These are phyloP conservation scores for Cladophialophora exuberans DNA, from an alignment of 2,329 filamentous ascomycete species.

Conservation along the genomic window DNA sequence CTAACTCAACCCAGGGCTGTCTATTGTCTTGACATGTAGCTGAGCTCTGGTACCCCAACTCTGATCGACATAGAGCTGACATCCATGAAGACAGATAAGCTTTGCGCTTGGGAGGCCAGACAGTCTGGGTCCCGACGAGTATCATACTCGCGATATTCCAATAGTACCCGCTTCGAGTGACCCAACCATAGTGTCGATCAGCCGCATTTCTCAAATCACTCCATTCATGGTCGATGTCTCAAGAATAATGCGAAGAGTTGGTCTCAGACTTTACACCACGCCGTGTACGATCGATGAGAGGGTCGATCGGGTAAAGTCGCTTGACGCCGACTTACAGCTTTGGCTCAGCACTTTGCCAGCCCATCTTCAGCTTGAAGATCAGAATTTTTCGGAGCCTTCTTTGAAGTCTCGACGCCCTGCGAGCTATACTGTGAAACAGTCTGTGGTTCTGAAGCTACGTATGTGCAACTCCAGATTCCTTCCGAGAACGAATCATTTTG, in stretches of 20 bases:
- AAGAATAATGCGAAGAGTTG: conserved; percentile 45
- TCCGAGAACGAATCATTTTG: background rate
- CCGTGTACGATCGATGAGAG: conserved; percentile 41
- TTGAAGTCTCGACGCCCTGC: conserved; percentile 43
- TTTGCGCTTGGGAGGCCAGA: conserved; percentile 55
- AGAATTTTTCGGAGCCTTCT: conserved; percentile 34
- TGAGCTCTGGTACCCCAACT: conserved; percentile 42
- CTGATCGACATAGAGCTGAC: background rate
- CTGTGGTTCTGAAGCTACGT: conserved; percentile 43
- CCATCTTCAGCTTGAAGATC: conserved; percentile 37
- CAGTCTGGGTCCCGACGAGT: conserved; percentile 53
- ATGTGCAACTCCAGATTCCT: conserved; percentile 3
- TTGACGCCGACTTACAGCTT: conserved; percentile 44
- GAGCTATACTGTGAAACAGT: conserved; percentile 38
- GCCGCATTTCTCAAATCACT: conserved; percentile 40
- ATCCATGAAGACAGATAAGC: conserved; percentile 42
- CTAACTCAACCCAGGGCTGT: conserved; percentile 21
- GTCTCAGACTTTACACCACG: conserved; percentile 45
- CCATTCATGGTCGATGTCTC: conserved; percentile 47
- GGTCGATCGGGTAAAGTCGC: conserved; percentile 40
- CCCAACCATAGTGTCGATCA: background rate
- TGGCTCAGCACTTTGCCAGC: conserved; percentile 38
- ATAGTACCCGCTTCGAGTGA: conserved; percentile 39
- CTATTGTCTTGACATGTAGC: conserved; percentile 28
- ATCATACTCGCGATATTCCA: conserved; percentile 51